Evolutionary conservation across 2,329 filamentous ascomycete genomes (phyloP), one percentile per base, ranked within the genome.

Genomic region (Fusarium annulatum): DNA sequence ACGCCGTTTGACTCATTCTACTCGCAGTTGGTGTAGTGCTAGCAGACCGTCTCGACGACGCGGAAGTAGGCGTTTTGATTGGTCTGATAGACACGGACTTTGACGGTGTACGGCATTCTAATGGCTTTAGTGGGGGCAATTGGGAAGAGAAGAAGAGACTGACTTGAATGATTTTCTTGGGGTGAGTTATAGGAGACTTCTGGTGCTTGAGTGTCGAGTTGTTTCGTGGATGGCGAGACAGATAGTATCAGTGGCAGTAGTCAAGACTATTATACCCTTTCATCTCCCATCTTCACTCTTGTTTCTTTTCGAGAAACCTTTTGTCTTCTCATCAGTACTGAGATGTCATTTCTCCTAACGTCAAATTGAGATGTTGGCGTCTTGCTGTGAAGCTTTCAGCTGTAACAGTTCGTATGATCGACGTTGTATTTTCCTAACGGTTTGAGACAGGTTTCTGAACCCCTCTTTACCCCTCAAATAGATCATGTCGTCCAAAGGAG

Each of bases 21-120:
- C 18, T 64, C 56, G 45, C 49, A 51, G 16, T 75, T 63, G 67
- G 59, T 73, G 52, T 76, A 75, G 67, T 75, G 67, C 73, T 73
- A 75, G 34, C 64, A 68, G 6, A 23, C 73, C 23, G 72, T 69
- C 7, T 75, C 73, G 14, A 76, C 73, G 7, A 66, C 55, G 61
- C 46, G 67, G 56, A 75, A 75, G 38, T 53, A 75, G 61, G 73
- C 73, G 42, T 75, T 76, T 39, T 57, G 51, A 42, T 67, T 76
- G 61, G 61, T 74, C 21, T 75, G 73, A 45, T 67, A 75, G 52
- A 75, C 64, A 18, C 73, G 73, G 59, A 76, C 70, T 46, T 76
- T 75, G 61, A 75, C 67, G 15, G 49, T 64, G 64, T 75, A 75
- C 21, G 53, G 56, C 70, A 75, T 75, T 57, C 73, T 75, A n/a